These are phyloP conservation scores for Lepidium aucheri DNA, from an alignment of 345 rosid genomes.

Conservation along the genomic window DNA sequence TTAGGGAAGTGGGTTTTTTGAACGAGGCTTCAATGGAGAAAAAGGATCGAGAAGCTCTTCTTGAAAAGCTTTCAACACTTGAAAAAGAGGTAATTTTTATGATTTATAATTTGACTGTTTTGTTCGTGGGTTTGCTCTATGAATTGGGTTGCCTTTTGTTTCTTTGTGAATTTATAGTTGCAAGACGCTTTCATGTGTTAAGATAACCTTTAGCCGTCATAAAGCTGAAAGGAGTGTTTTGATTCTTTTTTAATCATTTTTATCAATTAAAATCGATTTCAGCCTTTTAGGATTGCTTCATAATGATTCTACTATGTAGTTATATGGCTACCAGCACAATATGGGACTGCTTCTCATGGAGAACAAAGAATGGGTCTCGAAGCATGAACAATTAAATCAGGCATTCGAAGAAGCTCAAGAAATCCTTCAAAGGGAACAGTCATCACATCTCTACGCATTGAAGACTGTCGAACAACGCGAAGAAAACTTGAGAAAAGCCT, in stretches of 20 bases:
- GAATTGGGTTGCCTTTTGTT: neutral
- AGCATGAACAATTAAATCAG: slow-evolving; percentile 46
- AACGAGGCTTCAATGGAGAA: slow-evolving; percentile 65
- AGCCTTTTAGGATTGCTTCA: neutral
- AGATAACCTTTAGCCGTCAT: neutral
- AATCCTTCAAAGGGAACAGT: slow-evolving; percentile 66
- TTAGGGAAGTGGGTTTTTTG: slow-evolving; percentile 76
- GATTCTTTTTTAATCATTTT: neutral
- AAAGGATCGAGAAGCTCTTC: slow-evolving; percentile 68
- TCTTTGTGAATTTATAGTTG: neutral
- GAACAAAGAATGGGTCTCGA: slow-evolving; percentile 58
- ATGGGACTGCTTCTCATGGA: slow-evolving; percentile 92
- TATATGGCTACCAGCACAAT: slow-evolving; percentile 73
- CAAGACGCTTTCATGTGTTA: neutral
- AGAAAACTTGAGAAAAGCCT: slow-evolving; percentile 59
- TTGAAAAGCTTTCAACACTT: slow-evolving; percentile 50
- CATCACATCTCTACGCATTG: slow-evolving; percentile 52
- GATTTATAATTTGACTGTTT: neutral
- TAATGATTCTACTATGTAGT: slow-evolving; percentile 30
- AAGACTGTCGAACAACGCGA: slow-evolving; percentile 61
- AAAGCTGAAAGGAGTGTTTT: neutral
- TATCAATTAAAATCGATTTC: neutral
- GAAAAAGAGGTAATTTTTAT: slow-evolving; percentile 48
- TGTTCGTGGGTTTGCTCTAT: neutral
- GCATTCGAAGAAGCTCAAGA: slow-evolving; percentile 56